Evolutionary conservation across 2,329 filamentous ascomycete species (phyloP), one percentile per base, ranked within the genome.

Genomic region (Amauroascus verrucosus): DNA sequence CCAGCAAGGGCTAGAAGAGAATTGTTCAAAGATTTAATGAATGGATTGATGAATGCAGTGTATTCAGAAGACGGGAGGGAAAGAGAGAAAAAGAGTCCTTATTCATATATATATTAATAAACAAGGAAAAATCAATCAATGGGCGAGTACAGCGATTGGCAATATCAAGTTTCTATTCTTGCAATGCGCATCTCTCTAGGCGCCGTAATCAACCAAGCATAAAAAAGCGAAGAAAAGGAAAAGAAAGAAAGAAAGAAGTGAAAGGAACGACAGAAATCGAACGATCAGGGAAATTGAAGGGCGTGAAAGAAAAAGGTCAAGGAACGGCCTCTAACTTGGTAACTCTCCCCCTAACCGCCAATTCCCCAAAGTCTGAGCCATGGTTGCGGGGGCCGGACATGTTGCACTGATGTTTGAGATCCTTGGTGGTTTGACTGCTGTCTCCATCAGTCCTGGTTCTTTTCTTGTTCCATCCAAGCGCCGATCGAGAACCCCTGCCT

Each of bases 351-450:
- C n/a, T n/a, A n/a, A n/a, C n/a, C n/a, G n/a, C n/a, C n/a, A n/a
- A n/a, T n/a, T n/a, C n/a, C n/a, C n/a, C n/a, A n/a, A n/a, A n/a
- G n/a, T n/a, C n/a, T n/a, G n/a, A 16, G 22, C 2, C n/a, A 3
- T 8, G 26, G 35, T 11, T 30, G 40, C 9, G 40, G 28, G 30
- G 40, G 28, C 4, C 6, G 16, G 20, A 9, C 16, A 13, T 48
- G 51, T 53, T 53, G 43, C 51, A 53, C 51, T 43, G 51, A 48
- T 35, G 51, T 53, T 53, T 53, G 51, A 53, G 51, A 53, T 53
- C 41, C 50, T 33, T 45, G 51, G 51, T 9, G 51, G 16, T 43
- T 48, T 32, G 44, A 41, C 32, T 43, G 20, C 38, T 18, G 3
- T 43, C 26, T n/a, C 22, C 14, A 30, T 24, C 33, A 18, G n/a